Percentiles rank a stretch among this genome's conserved stretches.
phyloP scores from a whole-genome alignment of 2,329 filamentous ascomycete genomes.

The Pseudogymnoascus sp. region DNA sequence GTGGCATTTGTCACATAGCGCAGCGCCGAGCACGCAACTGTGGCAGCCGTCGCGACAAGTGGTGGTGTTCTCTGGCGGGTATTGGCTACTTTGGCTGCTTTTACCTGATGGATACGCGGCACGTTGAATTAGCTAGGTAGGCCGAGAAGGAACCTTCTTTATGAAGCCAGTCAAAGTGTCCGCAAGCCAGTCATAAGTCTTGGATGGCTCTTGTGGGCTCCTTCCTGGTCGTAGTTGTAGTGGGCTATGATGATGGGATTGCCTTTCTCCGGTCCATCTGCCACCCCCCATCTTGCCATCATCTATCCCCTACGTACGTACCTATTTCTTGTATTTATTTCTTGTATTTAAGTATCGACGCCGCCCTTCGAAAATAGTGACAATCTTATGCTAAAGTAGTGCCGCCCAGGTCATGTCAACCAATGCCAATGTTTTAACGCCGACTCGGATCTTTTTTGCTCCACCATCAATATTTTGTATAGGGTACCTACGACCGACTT shows the following conservation, averaged over 20 bases:
- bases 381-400: neutral
- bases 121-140: neutral
- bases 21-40: slow-evolving; percentile 58
- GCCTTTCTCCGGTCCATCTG: neutral
- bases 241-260: neutral
- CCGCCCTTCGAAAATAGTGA: neutral
- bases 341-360: neutral
- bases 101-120: slow-evolving; percentile 5
- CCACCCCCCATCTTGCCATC: neutral
- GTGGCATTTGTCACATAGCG: slow-evolving; percentile 49
- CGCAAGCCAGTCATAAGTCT: neutral
- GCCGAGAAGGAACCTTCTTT: slow-evolving; percentile 7
- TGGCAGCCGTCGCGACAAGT: slow-evolving; percentile 36
- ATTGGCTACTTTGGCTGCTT: neutral
- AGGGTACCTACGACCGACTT: neutral
- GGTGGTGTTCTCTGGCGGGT: neutral
- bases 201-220: neutral
- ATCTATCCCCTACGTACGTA: neutral
- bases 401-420: neutral
- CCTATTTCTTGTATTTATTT: no score
- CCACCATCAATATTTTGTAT: neutral
- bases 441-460: neutral
- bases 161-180: neutral
- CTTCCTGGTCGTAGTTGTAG: neutral
- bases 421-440: neutral